Evolutionary conservation across 163 green algal species (phyloP), one percentile per base, ranked within the genome.

Genomic region (Chloroidium sp.): DNA sequence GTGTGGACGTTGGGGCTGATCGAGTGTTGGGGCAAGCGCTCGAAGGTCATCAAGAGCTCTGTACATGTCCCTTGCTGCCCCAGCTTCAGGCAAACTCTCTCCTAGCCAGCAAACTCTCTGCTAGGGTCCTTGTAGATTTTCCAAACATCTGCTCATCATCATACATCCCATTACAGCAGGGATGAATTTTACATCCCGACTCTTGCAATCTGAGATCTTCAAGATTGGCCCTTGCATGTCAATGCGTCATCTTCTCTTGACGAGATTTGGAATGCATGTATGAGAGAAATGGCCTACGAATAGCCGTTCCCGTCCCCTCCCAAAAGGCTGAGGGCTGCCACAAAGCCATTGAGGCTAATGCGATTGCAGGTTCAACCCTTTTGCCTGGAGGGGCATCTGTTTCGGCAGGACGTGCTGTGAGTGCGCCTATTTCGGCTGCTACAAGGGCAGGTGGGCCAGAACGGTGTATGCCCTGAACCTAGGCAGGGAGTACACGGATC

Each of bases 21-120:
- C 2, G 82, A 90, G 74, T 88, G 87, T 80, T 90, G 87, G 87
- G 86, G 77, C n/a, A 76, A 81, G 62, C 59, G 12, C 10, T 72
- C 59, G 64, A 87, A 85, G 72, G 67, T 81, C 1, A 69, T 87
- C 36, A 86, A 89, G 85, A 76, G 81, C 8, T 78, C 82, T 68
- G 85, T 88, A 61, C 87, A 91, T 62, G 80, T 91, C 4, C 87
- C 87, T 58, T 91, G 87, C 81, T 91, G 85, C 79, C 83, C 87
- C 74, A 82, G 62, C 10, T 91, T 89, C 80, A 82, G 79, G 12
- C 84, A 80, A 59, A 83, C 85, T 61, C 85, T 83, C 0, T 82
- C 77, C 8, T 59, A 67, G 69, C 89, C 85, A 85, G 79, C 85
- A 1, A 85, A 85, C 2, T 2, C 76, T 59, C 83, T 78, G 80